Base-by-base conservation (phyloP, 768 basidiomycete genomes). In the Amanita thiersii region DNA sequence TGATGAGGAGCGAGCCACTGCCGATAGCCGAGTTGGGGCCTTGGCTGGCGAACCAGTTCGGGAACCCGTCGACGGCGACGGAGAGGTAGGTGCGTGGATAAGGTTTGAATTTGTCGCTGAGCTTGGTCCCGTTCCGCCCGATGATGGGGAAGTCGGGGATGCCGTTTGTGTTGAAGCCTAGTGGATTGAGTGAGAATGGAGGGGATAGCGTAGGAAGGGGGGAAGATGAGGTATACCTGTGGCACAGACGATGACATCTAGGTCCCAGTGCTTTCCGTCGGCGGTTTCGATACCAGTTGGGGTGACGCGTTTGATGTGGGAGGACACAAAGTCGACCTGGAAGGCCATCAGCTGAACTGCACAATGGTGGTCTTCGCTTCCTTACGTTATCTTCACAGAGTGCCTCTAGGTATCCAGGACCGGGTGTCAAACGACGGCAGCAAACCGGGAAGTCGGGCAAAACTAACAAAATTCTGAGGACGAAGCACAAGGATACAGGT, bases 401-500 rank as follows among this genome's bases (percentile, higher is more conserved):
- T 0, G 81, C 75, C 49, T 82, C 78, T 23, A 83, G 65, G 52
- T 79, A 84, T n/a, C n/a, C n/a, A n/a, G n/a, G n/a, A n/a, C n/a
- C n/a, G n/a, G n/a, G n/a, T n/a, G n/a, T n/a, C n/a, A n/a, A n/a
- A n/a, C n/a, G n/a, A n/a, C n/a, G n/a, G n/a, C n/a, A n/a, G n/a
- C n/a, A n/a, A n/a, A n/a, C n/a, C n/a, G n/a, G n/a, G n/a, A n/a
- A n/a, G n/a, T n/a, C n/a, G n/a, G n/a, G n/a, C n/a, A n/a, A n/a
- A n/a, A n/a, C n/a, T n/a, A n/a, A n/a, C n/a, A n/a, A n/a, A n/a
- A n/a, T n/a, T n/a, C n/a, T n/a, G n/a, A 18, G 7, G 9, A 21
- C 32, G 21, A 6, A 4, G 39, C 14, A 11, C 4, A 29, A 14
- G 12, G 21, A 4, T 5, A 29, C 29, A 26, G 15, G 18, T 3